Conservation (phyloP, 2,329 filamentous ascomycete species). For the Coniochaeta sp. region DNA sequence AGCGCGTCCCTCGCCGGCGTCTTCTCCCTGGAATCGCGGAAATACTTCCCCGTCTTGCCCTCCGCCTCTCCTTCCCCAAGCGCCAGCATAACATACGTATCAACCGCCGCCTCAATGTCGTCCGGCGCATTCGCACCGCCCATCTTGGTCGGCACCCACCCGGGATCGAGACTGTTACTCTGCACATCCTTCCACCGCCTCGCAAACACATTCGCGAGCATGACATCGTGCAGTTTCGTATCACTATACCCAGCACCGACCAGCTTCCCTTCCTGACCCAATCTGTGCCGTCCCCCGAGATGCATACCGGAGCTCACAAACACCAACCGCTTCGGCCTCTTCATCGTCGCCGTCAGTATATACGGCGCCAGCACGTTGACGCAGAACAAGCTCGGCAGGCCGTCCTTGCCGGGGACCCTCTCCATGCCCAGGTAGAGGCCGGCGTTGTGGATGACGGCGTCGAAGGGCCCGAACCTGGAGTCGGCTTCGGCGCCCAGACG, state of each 20-base stretch:
- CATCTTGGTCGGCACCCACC: constrained; percentile 49
- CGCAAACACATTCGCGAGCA: constrained; percentile 48
- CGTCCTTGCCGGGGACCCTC: constrained; percentile 21
- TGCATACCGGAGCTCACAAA: constrained; percentile 46
- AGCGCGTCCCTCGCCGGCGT: constrained; percentile 20
- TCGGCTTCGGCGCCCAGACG: constrained; percentile 42
- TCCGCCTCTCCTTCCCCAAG: constrained; percentile 25
- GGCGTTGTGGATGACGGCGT: constrained; percentile 51
- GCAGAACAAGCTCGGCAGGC: constrained; percentile 38
- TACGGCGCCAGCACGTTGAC: constrained; percentile 53
- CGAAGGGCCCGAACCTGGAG: constrained; percentile 35
- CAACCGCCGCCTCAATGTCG: constrained; percentile 35
- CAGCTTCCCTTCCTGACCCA: constrained; percentile 33
- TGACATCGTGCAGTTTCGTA: constrained; percentile 47
- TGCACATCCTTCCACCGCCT: constrained; percentile 31
- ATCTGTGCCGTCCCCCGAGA: constrained; percentile 35
- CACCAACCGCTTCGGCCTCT: constrained; percentile 37
- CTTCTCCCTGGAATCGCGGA: constrained; percentile 21
- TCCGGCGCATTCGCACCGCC: constrained; percentile 39
- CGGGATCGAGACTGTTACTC: constrained; percentile 41
- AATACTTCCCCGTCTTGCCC: constrained; percentile 29
- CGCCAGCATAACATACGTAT: constrained; percentile 38
- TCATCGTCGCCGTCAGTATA: constrained; percentile 42
- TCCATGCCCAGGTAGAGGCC: constrained; percentile 35
- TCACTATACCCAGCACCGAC: constrained; percentile 36